Evolutionary conservation across 2,329 filamentous ascomycete genomes (phyloP), one percentile per base, ranked within the genome.

Genomic region (Colletotrichum liaoningense): DNA sequence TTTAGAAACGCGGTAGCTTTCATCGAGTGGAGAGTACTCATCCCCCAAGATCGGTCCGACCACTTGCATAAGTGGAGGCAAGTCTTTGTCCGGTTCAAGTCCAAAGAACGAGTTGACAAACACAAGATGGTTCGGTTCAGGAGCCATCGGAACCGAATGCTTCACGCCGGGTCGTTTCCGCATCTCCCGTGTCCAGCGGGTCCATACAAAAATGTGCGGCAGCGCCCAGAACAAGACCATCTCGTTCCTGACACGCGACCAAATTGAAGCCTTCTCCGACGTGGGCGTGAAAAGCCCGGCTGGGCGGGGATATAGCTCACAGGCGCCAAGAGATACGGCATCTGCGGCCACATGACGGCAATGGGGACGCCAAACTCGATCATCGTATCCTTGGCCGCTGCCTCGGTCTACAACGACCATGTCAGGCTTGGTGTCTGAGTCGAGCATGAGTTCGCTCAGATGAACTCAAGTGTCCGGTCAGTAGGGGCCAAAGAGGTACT

Each of bases 61-160:
- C 1, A 82, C 72, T 2, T 79, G 77, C 28, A 82, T 79, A 1
- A 82, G 76, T 1, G 84, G 85, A 1, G 85, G 85, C 3, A 86
- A 69, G 67, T 86, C 84, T 26, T 81, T 82, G 0, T 85, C 81
- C 1, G 80, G 77, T 63, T 87, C 85, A 8, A 86, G 77, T 0
- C 84, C 84, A 69, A 81, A 84, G 73, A 86, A 86, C 0, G 83
- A 85, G 65, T 86, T 86, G 28, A 86, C 81, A 5, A 86, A 77
- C 2, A 84, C 74, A 4, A 87, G 80, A 58, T 85, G 81, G 67
- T 85, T 79, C 0, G 85, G 84, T 60, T 85, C 85, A 3, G 77
- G 69, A 0, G 77, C 68, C 0, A 76, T 68, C 0, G 79, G 80
- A 5, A 81, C 77, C 2, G 75, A 67, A 24, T 82, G 79, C 7